Base-by-base conservation (phyloP, 768 basidiomycete species). In the Mycena filopes region DNA sequence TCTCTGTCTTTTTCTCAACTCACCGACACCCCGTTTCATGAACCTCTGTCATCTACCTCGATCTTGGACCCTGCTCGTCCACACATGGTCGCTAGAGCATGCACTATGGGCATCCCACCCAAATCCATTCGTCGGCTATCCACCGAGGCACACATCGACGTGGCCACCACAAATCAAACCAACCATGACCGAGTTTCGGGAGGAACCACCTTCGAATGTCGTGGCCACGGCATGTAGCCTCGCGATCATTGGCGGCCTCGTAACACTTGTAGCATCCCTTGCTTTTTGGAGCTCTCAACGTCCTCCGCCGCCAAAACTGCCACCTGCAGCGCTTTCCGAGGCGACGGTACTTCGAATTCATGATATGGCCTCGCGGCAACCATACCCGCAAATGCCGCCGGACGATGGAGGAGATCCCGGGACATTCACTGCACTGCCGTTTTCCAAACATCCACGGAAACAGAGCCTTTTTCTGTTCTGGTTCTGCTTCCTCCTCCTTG, bases 391-490 rank as follows among this genome's bases (percentile, higher is more conserved):
- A 4, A 59, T 65, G 60, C 64, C 68, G 0, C 60, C 55, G 10
- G 56, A 63, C 45, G 68, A 41, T 60, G 68, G 46, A n/a, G 68
- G 51, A 5, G 63, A 47, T 43, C 55, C 50, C 31, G 64, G 26
- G 25, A 59, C 60, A 25, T 48, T 69, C 43, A 20, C 64, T 25
- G 55, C 40, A 33, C 55, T 69, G 21, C 68, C 68, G 3, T 69
- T 65, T 25, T 38, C 56, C 15, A 10, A 31, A 16, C 55, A 54
- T 31, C 55, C 68, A 20, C 42, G 55, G 42, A 65, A 58, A 45
- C 68, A 69, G 41, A 66, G 64, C 38, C 45, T 69, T 12, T 65
- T 65, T 33, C 42, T 69, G 18, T 69, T 65, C 51, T 66, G 55
- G 68, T 51, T 69, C 36, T 31, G 62, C 8, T 23, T 65, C 29